Base-by-base conservation (phyloP, 768 basidiomycete genomes). In the Filobasidium floriforme region DNA sequence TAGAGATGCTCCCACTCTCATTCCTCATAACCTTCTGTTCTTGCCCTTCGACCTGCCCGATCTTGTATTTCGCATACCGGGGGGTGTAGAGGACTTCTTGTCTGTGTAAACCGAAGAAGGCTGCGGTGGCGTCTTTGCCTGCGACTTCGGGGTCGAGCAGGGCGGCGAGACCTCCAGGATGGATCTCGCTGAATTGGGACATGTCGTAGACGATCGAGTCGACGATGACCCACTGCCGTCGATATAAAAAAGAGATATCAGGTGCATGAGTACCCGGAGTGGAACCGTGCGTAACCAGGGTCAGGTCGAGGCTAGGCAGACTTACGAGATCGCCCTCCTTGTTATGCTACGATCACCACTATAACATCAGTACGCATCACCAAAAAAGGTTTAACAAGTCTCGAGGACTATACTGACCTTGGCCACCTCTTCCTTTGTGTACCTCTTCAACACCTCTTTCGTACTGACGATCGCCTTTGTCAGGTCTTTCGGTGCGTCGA, bases 21-120 rank as follows among this genome's bases (percentile, higher is more conserved):
- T 81, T 83, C 32, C 81, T 76, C 59, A 81, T 73, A 54, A 90
- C 84, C 65, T 81, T 75, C 24, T 82, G 82, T 71, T 83, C 77
- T 80, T 88, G 82, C 55, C 85, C 89, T 59, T 82, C 80, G 64
- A 93, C 81, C 68, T 75, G 74, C 32, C 91, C 92, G 65, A 93
- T 85, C 67, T 85, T 83, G 14, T 92, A 82, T 1, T 89, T 85
- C 29, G 75, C 73, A 57, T 79, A 76, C 64, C 89, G 88, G 0
- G 89, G 87, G 69, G 83, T 86, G 65, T 83, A 80, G 52, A 97
- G 83, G 18, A 96, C 85, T 72, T 94, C 92, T 49, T 87, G 84
- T 26, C 90, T 84, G 75, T 98, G 93, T 46, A 97, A 85, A 62
- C 88, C 85, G 72, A 87, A 96, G 81, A 97, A 96, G 5, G 84